Evolutionary conservation across 2,329 filamentous ascomycete species (phyloP), one percentile per base, ranked within the genome.

Genomic region (Fusarium anthophilum): DNA sequence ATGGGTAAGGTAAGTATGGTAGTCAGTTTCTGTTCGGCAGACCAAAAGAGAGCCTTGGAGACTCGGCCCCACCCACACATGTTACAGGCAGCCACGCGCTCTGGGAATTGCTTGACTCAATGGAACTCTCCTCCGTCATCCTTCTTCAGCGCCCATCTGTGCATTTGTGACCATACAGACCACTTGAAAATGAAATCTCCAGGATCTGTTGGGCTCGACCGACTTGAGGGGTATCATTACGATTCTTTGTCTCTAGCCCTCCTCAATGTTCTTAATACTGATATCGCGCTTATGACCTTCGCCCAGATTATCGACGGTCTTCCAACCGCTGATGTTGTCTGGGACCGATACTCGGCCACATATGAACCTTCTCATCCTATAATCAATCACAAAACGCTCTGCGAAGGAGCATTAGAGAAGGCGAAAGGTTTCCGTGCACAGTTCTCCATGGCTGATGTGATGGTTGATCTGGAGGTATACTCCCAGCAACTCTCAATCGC

Each of bases 261-360:
- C 20, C 35, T 20, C 53, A 75, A 73, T 38, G 37, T 69, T n/a
- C 44, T 76, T 6, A 32, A 51, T 2, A 69, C 70, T 2, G 55
- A 60, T 8, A 48, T 67, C 1, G 64, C 72, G 3, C 54, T 67
- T 9, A 48, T 53, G 5, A 75, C 72, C 1, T 75, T 60, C 39
- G 70, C 72, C 3, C 72, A 75, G 38, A 72, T 75, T 6, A 63
- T 73, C 2, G 61, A 76, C 6, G 67, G 72, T 10, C 56, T 72
- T 2, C 70, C 72, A 2, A 63, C 43, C 2, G 17, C 22, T 17
- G 51, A 38, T n/a, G 51, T 54, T 13, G 35, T 12, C 8, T 38
- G 51, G 51, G 51, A 57, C 17, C 39, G 18, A 13, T 57, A 57
- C 17, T 54, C 51, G 4, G 15, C 18, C 18, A 7, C 8, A 17